Percentiles rank a stretch among this genome's conserved stretches.
phyloP scores from a whole-genome alignment of 169 alveolate genomes.

The Cryptosporidium muris region DNA sequence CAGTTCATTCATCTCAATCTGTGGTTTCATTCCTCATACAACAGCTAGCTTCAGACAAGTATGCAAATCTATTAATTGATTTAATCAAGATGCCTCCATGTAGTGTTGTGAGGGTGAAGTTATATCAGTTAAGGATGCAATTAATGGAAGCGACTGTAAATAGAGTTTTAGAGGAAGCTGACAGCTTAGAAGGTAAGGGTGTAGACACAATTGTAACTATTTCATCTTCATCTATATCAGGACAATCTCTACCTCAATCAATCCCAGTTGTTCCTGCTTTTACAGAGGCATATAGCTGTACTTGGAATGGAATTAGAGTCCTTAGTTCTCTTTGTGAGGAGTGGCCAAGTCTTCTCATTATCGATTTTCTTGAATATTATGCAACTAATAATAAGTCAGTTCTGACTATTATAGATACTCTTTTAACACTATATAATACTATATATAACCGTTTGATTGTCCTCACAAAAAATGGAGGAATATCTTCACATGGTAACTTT shows the following conservation, averaged over 20 bases:
- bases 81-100: constrained; percentile 46
- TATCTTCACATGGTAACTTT: constrained; percentile 54
- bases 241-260: neutral
- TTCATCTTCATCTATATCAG: neutral
- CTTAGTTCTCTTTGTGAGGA: constrained; percentile 52
- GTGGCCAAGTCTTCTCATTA: constrained; percentile 67
- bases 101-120: constrained; percentile 39
- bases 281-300: constrained; percentile 47
- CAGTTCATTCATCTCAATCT: constrained; percentile 51
- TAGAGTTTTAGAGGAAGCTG: constrained; percentile 39
- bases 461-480: constrained; percentile 55
- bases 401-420: constrained; percentile 36
- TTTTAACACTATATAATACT: constrained; percentile 54
- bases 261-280: constrained; percentile 63
- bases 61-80: constrained; percentile 60
- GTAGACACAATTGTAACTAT: neutral
- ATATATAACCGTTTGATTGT: constrained; percentile 51
- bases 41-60: constrained; percentile 43
- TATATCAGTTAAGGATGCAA: constrained; percentile 51
- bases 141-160: constrained; percentile 57
- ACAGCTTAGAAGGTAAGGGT: constrained; percentile 17
- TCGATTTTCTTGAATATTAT: constrained; percentile 63
- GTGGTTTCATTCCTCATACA: constrained; percentile 60
- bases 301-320: constrained; percentile 71
- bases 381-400: constrained; percentile 40